Percentiles rank a stretch among this genome's conserved stretches.
phyloP scores from a whole-genome alignment of 164 flowering plant genomes.

The Stephania yunnanensis region DNA sequence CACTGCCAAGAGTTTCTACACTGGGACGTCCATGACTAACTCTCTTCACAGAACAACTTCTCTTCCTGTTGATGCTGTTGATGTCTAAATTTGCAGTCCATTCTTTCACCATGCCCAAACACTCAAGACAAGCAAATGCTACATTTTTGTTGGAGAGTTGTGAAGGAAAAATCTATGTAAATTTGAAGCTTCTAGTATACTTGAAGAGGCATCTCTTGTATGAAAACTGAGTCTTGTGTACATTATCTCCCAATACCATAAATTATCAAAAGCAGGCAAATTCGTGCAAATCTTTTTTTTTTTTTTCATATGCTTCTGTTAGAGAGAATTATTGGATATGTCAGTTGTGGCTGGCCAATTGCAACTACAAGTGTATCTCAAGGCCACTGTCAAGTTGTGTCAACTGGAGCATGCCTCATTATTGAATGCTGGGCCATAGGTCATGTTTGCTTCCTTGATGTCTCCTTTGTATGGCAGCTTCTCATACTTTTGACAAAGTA shows the following conservation, averaged over 20 bases:
- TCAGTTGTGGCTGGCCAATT: constrained; percentile 23
- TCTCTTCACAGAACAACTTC: constrained; percentile 46
- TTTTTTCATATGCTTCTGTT: not conserved
- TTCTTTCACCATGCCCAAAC: constrained; percentile 6
- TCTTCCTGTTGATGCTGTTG: constrained; percentile 31
- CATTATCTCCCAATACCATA: not conserved
- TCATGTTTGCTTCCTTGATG: not conserved
- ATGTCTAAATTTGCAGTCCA: constrained; percentile 14
- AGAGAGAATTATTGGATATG: constrained; percentile 14
- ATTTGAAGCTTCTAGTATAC: constrained; percentile 13
- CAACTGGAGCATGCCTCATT: not conserved
- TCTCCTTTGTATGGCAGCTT: not conserved
- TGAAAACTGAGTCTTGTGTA: constrained; percentile 9
- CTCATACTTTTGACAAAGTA: not conserved
- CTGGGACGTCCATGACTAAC: constrained; percentile 40
- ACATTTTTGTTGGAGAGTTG: constrained; percentile 1
- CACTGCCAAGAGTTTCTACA: constrained; percentile 52
- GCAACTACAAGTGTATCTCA: constrained; percentile 1
- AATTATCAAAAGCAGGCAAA: not conserved
- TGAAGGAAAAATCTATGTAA: not conserved
- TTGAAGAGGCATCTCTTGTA: constrained; percentile 1
- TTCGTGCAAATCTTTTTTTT: not conserved
- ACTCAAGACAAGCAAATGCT: constrained; percentile 9
- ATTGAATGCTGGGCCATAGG: not conserved
- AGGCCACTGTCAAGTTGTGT: not conserved